These are phyloP conservation scores for Podila epigama DNA, from an alignment of 192 early-diverging fungal genomes.

Conservation along the genomic window DNA sequence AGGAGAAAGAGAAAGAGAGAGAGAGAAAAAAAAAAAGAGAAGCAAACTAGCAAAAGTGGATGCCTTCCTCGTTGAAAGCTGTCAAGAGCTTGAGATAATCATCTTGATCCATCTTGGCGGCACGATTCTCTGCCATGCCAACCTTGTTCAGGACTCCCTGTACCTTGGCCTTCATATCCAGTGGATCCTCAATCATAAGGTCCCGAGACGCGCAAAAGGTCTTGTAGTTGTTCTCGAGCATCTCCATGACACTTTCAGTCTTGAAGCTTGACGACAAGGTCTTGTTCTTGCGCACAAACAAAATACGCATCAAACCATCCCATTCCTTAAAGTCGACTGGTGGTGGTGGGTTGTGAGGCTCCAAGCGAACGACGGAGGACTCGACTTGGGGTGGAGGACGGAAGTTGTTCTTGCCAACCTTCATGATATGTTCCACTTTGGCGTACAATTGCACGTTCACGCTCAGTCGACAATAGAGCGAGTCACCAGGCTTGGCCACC, in stretches of 20 bases:
- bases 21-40: no score
- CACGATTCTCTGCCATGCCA: constrained; percentile 77
- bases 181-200: constrained; percentile 78
- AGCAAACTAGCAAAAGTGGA: constrained; percentile 94
- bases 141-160: constrained; percentile 73
- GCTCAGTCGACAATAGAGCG: constrained; percentile 88
- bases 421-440: constrained; percentile 97
- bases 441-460: constrained; percentile 95
- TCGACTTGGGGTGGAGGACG: constrained; percentile 97
- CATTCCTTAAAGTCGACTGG: constrained; percentile 95
- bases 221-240: constrained; percentile 97
- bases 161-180: constrained; percentile 88
- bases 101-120: constrained; percentile 92
- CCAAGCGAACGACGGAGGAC: constrained; percentile 92
- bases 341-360: constrained; percentile 93
- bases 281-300: constrained; percentile 96
- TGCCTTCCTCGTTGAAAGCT: constrained; percentile 89
- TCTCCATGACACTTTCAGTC: constrained; percentile 81
- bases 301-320: constrained; percentile 94
- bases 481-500: constrained; percentile 93
- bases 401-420: constrained; percentile 98
- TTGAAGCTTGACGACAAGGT: constrained; percentile 92
- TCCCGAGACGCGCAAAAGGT: constrained; percentile 87
- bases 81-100: constrained; percentile 92
- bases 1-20: no score